phyloP scores from a whole-genome alignment of 2,329 filamentous ascomycete species.

The Alternaria tenuissima region DNA sequence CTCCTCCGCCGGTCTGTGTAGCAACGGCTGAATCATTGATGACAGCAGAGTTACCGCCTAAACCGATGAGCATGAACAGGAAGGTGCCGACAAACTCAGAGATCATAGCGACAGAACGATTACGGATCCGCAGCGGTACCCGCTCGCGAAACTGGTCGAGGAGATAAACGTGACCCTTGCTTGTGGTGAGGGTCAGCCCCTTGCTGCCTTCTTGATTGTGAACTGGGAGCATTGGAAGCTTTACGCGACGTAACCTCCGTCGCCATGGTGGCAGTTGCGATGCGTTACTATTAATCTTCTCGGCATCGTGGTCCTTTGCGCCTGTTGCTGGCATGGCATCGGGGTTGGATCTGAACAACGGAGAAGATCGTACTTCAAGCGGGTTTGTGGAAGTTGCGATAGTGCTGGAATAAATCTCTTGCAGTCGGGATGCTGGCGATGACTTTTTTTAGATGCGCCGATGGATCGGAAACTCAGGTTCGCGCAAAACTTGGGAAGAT shows the following conservation, averaged over 20 bases:
- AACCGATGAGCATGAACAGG: neutral
- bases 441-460: neutral
- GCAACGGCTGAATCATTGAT: neutral
- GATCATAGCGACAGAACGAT: neutral
- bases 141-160: too few species aligned
- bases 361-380: too few species aligned
- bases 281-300: accelerated
- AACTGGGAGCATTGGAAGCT: too few species aligned
- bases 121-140: neutral
- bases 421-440: neutral
- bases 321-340: too few species aligned
- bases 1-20: neutral
- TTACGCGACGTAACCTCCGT: too few species aligned
- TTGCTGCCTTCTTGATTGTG: too few species aligned
- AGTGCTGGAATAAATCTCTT: neutral
- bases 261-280: too few species aligned
- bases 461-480: neutral
- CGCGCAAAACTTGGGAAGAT: neutral
- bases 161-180: too few species aligned
- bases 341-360: too few species aligned
- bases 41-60: conserved; percentile 2
- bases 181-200: too few species aligned
- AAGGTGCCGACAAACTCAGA: neutral
- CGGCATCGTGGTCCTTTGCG: too few species aligned
- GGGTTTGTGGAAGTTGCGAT: neutral